Base-by-base conservation (phyloP, 257 asterid species). In the Solanum okadae region DNA sequence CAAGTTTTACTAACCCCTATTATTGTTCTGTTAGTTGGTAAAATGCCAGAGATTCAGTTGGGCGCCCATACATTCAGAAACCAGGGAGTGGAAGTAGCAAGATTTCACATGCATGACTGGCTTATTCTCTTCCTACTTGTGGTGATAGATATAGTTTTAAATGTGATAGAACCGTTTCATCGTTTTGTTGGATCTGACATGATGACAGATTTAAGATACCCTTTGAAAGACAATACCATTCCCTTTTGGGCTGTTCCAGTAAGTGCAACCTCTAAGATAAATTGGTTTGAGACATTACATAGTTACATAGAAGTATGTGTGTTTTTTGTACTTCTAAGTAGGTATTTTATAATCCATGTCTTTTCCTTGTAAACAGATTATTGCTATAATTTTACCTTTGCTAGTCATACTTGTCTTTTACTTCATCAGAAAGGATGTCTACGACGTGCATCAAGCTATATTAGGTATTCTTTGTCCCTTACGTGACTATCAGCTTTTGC, bases 181-280 rank as follows among this genome's bases (percentile, higher is more conserved):
- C 98, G 99, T 79, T 96, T 96, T 93, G 98, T 95, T 91, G 98
- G 99, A 61, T 89, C 85, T 70, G 97, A 96, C 33, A 96, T 95
- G 98, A 92, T 97, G 98, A 94, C 95, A 40, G 98, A 97, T 93
- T 94, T 97, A 63, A 95, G 86, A 90, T 97, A 97, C 90, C 99
- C 99, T 11, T 73, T 96, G 94, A 84, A 96, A 89, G 96, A 90
- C 14, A 97, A 95, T 90, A 96, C 98, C 31, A 71, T 96, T 83
- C 99, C 99, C 83, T 46, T 97, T 83, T 96, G 99, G 98, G 94
- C 96, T 90, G 97, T 95, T 73, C 99, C 98, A 91, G 99, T 95
- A 95, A 88, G 91, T 68, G 67, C 87, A 73, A 72, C 77, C 25
- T 84, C 86, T 29, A 23, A 40, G 79, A 44, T 71, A 52, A 42